Evolutionary conservation across 2,329 filamentous ascomycete genomes (phyloP).

Genomic region (Pleomassaria siparia): DNA sequence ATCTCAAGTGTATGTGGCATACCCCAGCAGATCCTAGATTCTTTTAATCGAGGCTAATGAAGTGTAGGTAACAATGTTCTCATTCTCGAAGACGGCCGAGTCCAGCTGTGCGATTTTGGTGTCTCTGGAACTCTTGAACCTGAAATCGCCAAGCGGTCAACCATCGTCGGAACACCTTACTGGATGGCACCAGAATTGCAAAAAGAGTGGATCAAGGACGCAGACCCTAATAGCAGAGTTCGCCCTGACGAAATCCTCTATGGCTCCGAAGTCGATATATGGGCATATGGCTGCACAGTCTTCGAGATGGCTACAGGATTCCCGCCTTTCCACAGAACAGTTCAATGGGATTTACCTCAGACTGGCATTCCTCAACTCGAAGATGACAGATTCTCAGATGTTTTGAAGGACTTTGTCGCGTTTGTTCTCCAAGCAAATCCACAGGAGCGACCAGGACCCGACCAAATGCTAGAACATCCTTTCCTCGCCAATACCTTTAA

Average conservation of each 20-base stretch:
- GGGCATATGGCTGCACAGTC: conserved; percentile 80
- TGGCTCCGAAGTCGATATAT: conserved; percentile 66
- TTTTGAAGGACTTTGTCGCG: conserved; percentile 69
- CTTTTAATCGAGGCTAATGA: background rate
- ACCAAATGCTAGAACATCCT: conserved; percentile 68
- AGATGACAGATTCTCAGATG: conserved; percentile 69
- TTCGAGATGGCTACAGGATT: conserved; percentile 79
- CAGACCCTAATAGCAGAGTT: conserved; percentile 56
- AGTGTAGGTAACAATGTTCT: conserved; percentile 69
- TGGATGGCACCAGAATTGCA: conserved; percentile 82
- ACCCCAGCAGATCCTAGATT: background rate
- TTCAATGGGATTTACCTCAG: conserved; percentile 45
- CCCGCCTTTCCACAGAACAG: conserved; percentile 63
- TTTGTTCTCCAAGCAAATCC: conserved; percentile 73
- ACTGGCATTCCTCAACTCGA: conserved; percentile 65
- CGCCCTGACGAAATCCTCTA: conserved; percentile 55
- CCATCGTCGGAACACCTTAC: conserved; percentile 79
- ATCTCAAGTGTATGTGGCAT: conserved; percentile 58
- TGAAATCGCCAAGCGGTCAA: conserved; percentile 74
- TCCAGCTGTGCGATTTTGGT: conserved; percentile 84
- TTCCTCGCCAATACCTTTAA: conserved; percentile 67
- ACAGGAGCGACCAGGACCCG: conserved; percentile 67
- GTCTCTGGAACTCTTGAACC: conserved; percentile 77
- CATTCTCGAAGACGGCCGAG: conserved; percentile 72
- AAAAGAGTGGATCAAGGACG: conserved; percentile 53